Base-by-base conservation (phyloP, 2,329 filamentous ascomycete genomes). In the Fusarium nisikadoi region DNA sequence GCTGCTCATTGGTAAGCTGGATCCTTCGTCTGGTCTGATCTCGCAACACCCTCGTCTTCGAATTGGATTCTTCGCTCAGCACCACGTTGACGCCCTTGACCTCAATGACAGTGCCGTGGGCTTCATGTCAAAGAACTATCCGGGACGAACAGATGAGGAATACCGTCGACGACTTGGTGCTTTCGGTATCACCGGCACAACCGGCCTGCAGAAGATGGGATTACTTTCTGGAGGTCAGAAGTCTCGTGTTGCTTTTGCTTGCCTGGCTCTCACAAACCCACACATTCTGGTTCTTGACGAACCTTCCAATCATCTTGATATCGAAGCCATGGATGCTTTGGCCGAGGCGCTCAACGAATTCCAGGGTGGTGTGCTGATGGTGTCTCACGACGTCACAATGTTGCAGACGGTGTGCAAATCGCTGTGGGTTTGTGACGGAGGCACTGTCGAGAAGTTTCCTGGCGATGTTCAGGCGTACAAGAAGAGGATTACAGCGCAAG, bases 381-480 rank as follows among this genome's bases (percentile, higher is more conserved):
- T 99, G 63, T 97, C 93, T 79, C 96, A 99, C 92, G 96, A 99
- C 80, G 96, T 99, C 59, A 98, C 96, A 2, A 98, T 99, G 94
- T 82, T 99, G 82, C 94, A 97, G 86, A 97, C 93, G 58, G 96
- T 99, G 41, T 99, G 96, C 83, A 96, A 87, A 55, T 96, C 92
- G 80, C 84, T 99, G 79, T 99, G 96, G 96, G 95, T 99, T 71
- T 99, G 96, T 79, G 96, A 99, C 81, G 87, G 92, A 65, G 96
- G 96, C 14, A 96, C 92, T 3, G 95, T 99, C 25, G 94, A 97
- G 88, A 95, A 98, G 85, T 99, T 99, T 84, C 91, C 93, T 68
- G 96, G 96, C 38, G 95, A 97, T 77, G 95, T 99, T 57, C 93
- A 97, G 83, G 91, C 93, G 70, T 99, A 99, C 86, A 99, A 99